Evolutionary conservation across 169 alveolate species (phyloP), one percentile per base, ranked within the genome.

Genomic region (Eimeria sp.): DNA sequence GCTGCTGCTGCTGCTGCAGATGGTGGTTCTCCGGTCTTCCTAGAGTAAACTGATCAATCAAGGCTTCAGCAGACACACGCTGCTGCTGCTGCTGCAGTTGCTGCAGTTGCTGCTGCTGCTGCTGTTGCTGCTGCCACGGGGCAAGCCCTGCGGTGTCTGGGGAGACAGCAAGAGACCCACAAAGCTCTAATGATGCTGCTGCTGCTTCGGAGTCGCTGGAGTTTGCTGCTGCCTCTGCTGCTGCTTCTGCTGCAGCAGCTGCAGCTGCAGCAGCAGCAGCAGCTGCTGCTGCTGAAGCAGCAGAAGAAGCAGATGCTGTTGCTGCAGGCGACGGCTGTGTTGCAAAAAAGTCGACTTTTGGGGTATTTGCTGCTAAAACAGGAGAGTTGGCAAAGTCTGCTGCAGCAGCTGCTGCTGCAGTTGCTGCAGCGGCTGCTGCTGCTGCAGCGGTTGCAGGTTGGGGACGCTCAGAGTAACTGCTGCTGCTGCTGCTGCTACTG

Each of bases 401-500:
- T 54, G 61, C 61, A 1, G 61, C 61, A 1, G 61, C 61, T 54
- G 61, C 61, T 54, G 76, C 76, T 18, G 76, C 76, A 7, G 27
- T 43, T 9, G 76, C 76, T 18, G 76, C 76, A 25, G 76, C 45
- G 25, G 76, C 27, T 18, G 76, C 76, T 25, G 76, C 40, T 67
- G 76, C 76, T 67, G 76, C 76, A 18, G 76, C 5, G 2, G 40
- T 10, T 67, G 76, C 76, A 67, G 40, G 18, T 2, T 67, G 76
- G 14, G 76, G 76, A 18, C 2, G 27, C 27, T 67, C 45, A 14
- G 27, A 67, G 76, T 27, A 25, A 30, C 76, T 67, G 76, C 76
- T 67, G 76, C 75, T 65, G 75, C 75, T 67, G 76, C 76, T 67
- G 76, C 75, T 65, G 75, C 75, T 67, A 43, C 76, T 67, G 76